Base-by-base conservation (phyloP, 208 protist genomes). In the Phytomonas sp. region DNA sequence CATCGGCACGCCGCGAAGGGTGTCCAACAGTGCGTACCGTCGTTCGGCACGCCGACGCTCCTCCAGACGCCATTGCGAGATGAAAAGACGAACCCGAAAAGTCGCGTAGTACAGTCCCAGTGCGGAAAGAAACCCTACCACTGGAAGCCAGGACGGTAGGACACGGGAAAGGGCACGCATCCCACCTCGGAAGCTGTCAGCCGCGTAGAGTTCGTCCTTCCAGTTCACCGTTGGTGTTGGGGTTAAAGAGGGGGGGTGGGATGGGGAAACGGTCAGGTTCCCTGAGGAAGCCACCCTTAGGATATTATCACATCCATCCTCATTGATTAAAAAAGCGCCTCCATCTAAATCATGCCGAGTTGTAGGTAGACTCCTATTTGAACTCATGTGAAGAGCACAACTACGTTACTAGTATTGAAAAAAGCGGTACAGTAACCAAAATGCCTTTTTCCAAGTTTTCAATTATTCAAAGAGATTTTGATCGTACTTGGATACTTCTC, bases 11-110 rank as follows among this genome's bases (percentile, higher is more conserved):
- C 76, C 81, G 14, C 83, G 71, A 32, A 88, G 73, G 37, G 85
- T 86, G 19, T 91, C 81, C 37, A 95, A 72, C 8, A 91, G 74
- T 33, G 85, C 81, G 68, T 88, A 94, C 72, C 83, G 86, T 29
- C 79, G 80, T 78, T 93, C 84, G 29, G 82, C 87, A 2, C 85
- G 84, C 33, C 77, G 74, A 10, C 86, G 86, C 73, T 87, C 86
- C 3, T 82, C 84, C 49, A 84, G 79, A 30, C 88, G 86, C 87
- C 87, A 95, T 72, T 79, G 78, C 30, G 80, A 72, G 65, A 93
- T 69, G 42, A 88, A 90, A 42, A 95, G 73, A 29, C 88, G 86
- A 14, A 90, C 66, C 23, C 87, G 88, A 68, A 94, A 83, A 14
- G 71, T 79, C 6, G 85, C 33, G 63, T 84, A 80, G 77, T 95